Percentiles rank a stretch among this genome's conserved stretches.
Evolutionary conservation across 2,329 filamentous ascomycete species (phyloP).

Genomic region (Calonectria crousiana): DNA sequence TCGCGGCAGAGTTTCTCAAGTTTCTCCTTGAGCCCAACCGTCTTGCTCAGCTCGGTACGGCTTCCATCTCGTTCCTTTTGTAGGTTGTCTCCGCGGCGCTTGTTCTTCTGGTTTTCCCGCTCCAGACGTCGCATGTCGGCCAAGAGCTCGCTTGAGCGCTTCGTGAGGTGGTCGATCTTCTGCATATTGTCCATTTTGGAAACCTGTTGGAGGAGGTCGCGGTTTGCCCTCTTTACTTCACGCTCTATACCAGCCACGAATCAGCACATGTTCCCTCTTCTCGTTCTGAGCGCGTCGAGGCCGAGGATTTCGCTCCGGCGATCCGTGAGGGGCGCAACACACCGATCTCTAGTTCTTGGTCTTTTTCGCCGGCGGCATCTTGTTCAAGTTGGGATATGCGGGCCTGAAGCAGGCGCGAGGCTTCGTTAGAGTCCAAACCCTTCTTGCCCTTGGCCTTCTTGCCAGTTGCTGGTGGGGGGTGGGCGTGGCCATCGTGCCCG

Average conservation of each 20-base stretch:
- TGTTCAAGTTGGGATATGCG: conserved; percentile 96
- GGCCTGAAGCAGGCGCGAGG: conserved; percentile 89
- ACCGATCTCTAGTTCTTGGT: conserved; percentile 97
- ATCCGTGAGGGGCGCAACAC: conserved; percentile 50
- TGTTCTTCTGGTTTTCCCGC: conserved; percentile 93
- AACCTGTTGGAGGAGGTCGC: conserved; percentile 88
- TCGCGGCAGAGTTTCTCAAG: conserved; percentile 96
- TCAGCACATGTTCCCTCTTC: conserved; percentile 39
- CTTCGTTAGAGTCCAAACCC: conserved; percentile 85
- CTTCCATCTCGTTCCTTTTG: conserved; percentile 97
- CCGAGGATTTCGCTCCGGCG: conserved; percentile 20
- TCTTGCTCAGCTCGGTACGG: conserved; percentile 89
- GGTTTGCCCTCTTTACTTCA: conserved; percentile 93
- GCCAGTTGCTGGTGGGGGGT: conserved; percentile 58
- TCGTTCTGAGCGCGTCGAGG: conserved; percentile 9
- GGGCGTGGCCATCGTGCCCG: conserved; percentile 55
- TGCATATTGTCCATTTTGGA: conserved; percentile 93
- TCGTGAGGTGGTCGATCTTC: conserved; percentile 90
- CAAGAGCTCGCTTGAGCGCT: conserved; percentile 90
- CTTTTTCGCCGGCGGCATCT: conserved; percentile 92
- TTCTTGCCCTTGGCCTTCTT: conserved; percentile 92
- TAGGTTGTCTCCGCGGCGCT: conserved; percentile 91
- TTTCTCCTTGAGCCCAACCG: conserved; percentile 92
- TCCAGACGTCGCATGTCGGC: conserved; percentile 96
- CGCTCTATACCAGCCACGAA: conserved; percentile 71